Evolutionary conservation across 2,329 filamentous ascomycete species (phyloP).

Genomic region (Tolypocladium cylindrosporum): DNA sequence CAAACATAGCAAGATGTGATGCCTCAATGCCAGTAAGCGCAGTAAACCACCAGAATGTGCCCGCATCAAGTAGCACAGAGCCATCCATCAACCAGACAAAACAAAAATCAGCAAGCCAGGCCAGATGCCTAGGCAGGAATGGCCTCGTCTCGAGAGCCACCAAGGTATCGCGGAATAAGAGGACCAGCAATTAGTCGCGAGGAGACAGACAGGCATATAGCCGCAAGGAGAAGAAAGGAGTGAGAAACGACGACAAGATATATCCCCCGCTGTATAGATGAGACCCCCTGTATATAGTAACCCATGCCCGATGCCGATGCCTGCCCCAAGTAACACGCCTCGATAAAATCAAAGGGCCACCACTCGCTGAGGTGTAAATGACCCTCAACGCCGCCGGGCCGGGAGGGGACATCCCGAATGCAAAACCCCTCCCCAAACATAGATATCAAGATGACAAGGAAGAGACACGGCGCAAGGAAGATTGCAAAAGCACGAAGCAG

Average conservation of each 20-base stretch:
- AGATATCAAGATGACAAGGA: neutral
- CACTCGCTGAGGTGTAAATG: slow-evolving; percentile 1
- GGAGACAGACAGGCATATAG: neutral
- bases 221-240: neutral
- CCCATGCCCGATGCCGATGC: slow-evolving; percentile 1
- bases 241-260: neutral
- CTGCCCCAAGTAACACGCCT: neutral
- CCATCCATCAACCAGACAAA: neutral
- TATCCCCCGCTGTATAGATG: slow-evolving; percentile 6
- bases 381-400: slow-evolving; percentile 4
- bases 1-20: neutral
- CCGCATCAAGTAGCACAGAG: neutral
- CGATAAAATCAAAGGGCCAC: neutral
- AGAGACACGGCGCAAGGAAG: neutral
- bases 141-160: slow-evolving; percentile 5
- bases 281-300: slow-evolving; percentile 1
- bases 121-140: neutral
- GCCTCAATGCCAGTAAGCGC: neutral
- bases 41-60: neutral
- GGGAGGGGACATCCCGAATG: slow-evolving; percentile 1
- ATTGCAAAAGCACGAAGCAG: neutral
- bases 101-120: neutral
- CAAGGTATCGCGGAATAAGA: slow-evolving; percentile 6
- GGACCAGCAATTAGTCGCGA: neutral
- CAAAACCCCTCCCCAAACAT: neutral